Conservation (phyloP, 805 yeast species). For the Candida xiaguanensis region DNA sequence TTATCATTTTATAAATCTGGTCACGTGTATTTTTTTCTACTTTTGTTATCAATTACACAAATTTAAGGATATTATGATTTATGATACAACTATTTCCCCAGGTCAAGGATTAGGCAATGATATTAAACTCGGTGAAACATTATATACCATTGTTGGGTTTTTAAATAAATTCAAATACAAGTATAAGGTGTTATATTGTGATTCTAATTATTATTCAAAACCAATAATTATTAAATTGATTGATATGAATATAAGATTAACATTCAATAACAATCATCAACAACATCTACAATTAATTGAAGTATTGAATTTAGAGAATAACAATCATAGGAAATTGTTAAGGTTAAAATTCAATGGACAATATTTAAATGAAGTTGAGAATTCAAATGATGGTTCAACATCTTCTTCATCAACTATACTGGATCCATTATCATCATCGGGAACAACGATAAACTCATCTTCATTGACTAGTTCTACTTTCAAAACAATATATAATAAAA, state of each 20-base stretch:
- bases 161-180: constrained; percentile 24
- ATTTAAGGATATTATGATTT: constrained; percentile 8
- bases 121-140: constrained; percentile 25
- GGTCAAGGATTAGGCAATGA: constrained; percentile 34
- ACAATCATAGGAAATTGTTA: constrained; percentile 5
- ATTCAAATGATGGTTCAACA: not conserved
- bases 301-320: constrained; percentile 17
- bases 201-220: constrained; percentile 23
- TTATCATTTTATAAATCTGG: not conserved
- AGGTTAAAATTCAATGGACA: constrained; percentile 30
- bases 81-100: constrained; percentile 21
- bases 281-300: constrained; percentile 30
- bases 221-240: constrained; percentile 31
- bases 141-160: constrained; percentile 24
- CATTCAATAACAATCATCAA: constrained; percentile 22
- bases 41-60: not conserved
- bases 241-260: constrained; percentile 21
- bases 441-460: constrained; percentile 5
- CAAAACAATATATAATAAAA: constrained; percentile 48
- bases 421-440: constrained; percentile 6
- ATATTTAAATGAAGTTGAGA: constrained; percentile 22
- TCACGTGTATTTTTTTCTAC: not conserved
- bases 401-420: constrained; percentile 7
- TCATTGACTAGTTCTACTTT: constrained; percentile 18
- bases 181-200: constrained; percentile 28